A percentile compares a stretch with the other conserved stretches of the same genome.
These are phyloP conservation scores for Kernera saxatilis DNA, from an alignment of 345 rosid species.

Conservation along the genomic window DNA sequence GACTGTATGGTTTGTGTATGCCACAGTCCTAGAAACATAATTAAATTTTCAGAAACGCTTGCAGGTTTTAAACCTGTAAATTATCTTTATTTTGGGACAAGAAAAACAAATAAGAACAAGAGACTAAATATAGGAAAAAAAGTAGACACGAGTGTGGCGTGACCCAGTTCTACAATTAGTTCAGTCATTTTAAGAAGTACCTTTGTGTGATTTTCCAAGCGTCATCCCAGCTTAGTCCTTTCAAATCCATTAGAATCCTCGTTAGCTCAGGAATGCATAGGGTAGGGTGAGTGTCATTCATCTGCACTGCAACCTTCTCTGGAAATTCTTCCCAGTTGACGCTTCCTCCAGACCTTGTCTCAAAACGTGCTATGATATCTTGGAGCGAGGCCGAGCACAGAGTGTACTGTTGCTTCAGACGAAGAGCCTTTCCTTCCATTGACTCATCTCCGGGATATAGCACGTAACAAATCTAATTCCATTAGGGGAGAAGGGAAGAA, in stretches of 20 bases:
- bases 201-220: constrained; percentile 78
- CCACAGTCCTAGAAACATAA: constrained; percentile 51
- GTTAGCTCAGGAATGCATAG: constrained; percentile 76
- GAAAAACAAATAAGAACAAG: neutral
- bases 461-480: constrained; percentile 53
- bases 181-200: constrained; percentile 24
- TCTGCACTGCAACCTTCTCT: constrained; percentile 76
- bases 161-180: neutral
- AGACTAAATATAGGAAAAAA: neutral
- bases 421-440: constrained; percentile 63
- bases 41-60: neutral
- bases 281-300: constrained; percentile 85
- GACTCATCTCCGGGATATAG: constrained; percentile 90
- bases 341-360: constrained; percentile 60
- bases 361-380: constrained; percentile 65
- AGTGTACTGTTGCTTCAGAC: constrained; percentile 81
- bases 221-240: constrained; percentile 66
- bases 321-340: constrained; percentile 69
- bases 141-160: neutral
- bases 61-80: neutral
- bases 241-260: constrained; percentile 66
- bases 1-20: constrained; percentile 85
- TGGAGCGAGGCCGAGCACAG: constrained; percentile 82
- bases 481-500: neutral
- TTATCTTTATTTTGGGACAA: neutral